Conservation (phyloP, 2,329 filamentous ascomycete species). For the Fusarium sp. region DNA sequence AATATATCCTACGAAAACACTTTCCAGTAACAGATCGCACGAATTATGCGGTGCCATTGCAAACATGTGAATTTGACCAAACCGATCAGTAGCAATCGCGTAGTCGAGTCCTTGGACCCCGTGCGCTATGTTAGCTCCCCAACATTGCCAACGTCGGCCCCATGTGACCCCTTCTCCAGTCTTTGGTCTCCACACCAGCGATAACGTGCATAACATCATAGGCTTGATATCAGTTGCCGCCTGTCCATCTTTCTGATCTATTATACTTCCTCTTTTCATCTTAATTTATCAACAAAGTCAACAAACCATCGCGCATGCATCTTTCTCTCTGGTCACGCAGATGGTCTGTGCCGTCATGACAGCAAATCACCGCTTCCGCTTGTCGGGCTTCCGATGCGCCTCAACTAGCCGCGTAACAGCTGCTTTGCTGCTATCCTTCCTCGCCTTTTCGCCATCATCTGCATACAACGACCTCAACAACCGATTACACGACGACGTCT, state of each 20-base stretch:
- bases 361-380: constrained; percentile 30
- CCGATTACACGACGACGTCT: constrained; percentile 58
- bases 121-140: constrained; percentile 33
- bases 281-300: constrained; percentile 11
- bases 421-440: constrained; percentile 73
- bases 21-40: neutral
- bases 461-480: constrained; percentile 53
- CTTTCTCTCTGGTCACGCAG: constrained; percentile 1
- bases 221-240: constrained; percentile 41
- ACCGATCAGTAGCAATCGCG: constrained; percentile 3
- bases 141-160: constrained; percentile 21
- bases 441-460: constrained; percentile 67
- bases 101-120: constrained; percentile 8
- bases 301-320: constrained; percentile 12
- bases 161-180: constrained; percentile 39
- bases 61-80: constrained; percentile 17
- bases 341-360: constrained; percentile 42
- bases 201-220: constrained; percentile 51
- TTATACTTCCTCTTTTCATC: constrained; percentile 25
- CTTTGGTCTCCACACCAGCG: constrained; percentile 34
- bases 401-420: constrained; percentile 75
- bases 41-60: neutral
- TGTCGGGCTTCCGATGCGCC: constrained; percentile 55
- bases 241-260: constrained; percentile 19
- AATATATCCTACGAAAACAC: neutral